Percentiles rank a stretch among this genome's conserved stretches.
Conservation (phyloP, 1,139 yeast species). For the Eremothecium coryli region DNA sequence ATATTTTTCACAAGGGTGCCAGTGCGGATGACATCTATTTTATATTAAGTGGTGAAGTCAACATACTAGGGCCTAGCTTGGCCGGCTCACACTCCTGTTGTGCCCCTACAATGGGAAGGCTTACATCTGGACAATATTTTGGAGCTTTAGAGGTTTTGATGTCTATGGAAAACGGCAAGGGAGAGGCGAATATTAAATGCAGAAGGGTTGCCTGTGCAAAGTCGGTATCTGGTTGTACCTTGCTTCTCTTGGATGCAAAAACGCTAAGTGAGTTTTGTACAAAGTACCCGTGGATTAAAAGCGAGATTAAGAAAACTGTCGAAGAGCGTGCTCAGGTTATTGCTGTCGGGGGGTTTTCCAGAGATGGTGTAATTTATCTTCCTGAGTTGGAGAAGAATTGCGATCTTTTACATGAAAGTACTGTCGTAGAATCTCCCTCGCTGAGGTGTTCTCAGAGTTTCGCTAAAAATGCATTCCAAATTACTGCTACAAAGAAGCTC, state of each 20-base stretch:
- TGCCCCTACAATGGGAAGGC: conserved; percentile 44
- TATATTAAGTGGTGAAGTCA: conserved; percentile 60
- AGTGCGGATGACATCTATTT: conserved; percentile 56
- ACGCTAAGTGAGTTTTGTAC: conserved; percentile 44
- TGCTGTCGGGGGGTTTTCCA: too few species aligned
- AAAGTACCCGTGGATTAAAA: conserved; percentile 48
- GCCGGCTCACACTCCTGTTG: conserved; percentile 23
- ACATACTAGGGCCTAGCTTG: conserved; percentile 39
- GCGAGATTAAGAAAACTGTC: conserved; percentile 55
- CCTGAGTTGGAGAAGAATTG: too few species aligned
- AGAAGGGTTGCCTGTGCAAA: conserved; percentile 53
- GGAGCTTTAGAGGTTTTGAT: conserved; percentile 69
- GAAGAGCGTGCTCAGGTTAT: too few species aligned
- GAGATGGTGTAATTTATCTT: too few species aligned
- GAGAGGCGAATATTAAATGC: conserved; percentile 16
- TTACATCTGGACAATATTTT: conserved; percentile 56
- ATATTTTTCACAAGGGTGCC: conserved; percentile 51
- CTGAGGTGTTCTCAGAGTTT: too few species aligned
- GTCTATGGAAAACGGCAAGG: conserved; percentile 33
- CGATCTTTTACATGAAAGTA: too few species aligned
- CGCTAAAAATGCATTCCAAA: too few species aligned
- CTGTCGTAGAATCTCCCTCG: too few species aligned
- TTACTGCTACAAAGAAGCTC: too few species aligned
- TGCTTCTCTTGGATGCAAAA: conserved; percentile 49
- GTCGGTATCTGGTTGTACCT: conserved; percentile 49